Evolutionary conservation across 2,329 filamentous ascomycete genomes (phyloP).

Genomic region (Paramyrothecium roridum): DNA sequence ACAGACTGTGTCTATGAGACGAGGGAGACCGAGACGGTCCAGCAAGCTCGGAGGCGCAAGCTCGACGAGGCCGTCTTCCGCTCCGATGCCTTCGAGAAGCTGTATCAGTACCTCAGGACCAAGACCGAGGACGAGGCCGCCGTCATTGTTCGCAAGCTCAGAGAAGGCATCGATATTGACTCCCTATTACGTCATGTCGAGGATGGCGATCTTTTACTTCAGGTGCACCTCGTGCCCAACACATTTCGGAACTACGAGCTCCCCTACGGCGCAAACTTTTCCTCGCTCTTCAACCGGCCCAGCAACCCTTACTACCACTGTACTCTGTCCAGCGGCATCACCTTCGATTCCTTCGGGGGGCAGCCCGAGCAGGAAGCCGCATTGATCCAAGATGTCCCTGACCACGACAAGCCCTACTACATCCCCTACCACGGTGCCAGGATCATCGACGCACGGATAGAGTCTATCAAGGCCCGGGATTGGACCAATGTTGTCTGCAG

Average conservation of each 20-base stretch:
- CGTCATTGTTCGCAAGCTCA: neutral
- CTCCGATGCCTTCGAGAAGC: neutral
- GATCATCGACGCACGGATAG: neutral
- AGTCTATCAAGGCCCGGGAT: neutral
- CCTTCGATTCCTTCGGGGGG: no score
- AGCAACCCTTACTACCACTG: no score
- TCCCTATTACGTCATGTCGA: neutral
- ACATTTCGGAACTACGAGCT: neutral
- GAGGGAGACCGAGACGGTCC: no score
- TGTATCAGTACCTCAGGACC: neutral
- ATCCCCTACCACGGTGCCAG: neutral
- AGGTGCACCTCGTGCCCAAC: neutral
- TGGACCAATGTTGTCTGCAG: neutral
- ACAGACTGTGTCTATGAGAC: no score
- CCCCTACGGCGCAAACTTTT: neutral
- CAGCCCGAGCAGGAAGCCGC: no score
- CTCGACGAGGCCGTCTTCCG: neutral
- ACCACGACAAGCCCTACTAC: neutral
- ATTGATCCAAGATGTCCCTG: no score
- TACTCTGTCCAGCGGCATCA: no score
- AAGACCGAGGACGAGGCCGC: neutral
- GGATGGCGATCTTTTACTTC: neutral
- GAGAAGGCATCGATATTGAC: neutral
- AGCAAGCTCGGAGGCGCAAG: neutral
- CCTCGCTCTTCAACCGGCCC: no score